These are phyloP conservation scores for Nitzschia palea DNA, from an alignment of 108 stramenopile genomes.

Conservation along the genomic window DNA sequence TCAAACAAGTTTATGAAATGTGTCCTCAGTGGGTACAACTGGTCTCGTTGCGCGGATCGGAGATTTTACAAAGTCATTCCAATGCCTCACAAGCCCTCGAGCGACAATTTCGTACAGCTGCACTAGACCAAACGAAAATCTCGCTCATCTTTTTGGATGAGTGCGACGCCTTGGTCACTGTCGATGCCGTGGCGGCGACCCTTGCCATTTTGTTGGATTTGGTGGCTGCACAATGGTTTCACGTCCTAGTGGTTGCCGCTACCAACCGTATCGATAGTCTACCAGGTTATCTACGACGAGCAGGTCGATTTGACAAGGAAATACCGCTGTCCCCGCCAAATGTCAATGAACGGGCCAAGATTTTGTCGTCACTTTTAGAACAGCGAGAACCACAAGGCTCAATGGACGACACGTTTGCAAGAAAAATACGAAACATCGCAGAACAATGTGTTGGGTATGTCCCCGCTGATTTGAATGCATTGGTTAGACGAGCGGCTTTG, in stretches of 20 bases:
- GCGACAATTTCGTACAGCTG: conserved; percentile 5
- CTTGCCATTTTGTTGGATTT: conserved; percentile 62
- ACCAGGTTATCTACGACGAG: conserved; percentile 66
- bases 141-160: conserved; percentile 79
- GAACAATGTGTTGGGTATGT: conserved; percentile 85
- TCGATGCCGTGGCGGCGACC: conserved; percentile 51
- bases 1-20: conserved; percentile 10
- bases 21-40: conserved; percentile 19
- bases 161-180: conserved; percentile 75
- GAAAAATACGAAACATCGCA: conserved; percentile 48
- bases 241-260: conserved; percentile 67
- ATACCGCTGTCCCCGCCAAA: conserved; percentile 62
- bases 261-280: conserved; percentile 82
- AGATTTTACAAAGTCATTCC: conserved; percentile 16
- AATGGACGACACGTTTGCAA: conserved; percentile 4
- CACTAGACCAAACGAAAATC: conserved; percentile 4
- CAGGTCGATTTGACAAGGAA: conserved; percentile 77
- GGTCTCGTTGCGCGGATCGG: conserved; percentile 33
- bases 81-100: conserved; percentile 19
- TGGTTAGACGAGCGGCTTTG: conserved; percentile 58
- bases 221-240: conserved; percentile 29
- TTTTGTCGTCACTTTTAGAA: conserved; percentile 38
- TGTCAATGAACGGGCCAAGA: conserved; percentile 46
- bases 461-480: conserved; percentile 72
- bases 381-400: neutral